A percentile compares a stretch with the other conserved stretches of the same genome.
These are phyloP conservation scores for Cylindrotheca closterium DNA, from an alignment of 108 stramenopile genomes.

Conservation along the genomic window DNA sequence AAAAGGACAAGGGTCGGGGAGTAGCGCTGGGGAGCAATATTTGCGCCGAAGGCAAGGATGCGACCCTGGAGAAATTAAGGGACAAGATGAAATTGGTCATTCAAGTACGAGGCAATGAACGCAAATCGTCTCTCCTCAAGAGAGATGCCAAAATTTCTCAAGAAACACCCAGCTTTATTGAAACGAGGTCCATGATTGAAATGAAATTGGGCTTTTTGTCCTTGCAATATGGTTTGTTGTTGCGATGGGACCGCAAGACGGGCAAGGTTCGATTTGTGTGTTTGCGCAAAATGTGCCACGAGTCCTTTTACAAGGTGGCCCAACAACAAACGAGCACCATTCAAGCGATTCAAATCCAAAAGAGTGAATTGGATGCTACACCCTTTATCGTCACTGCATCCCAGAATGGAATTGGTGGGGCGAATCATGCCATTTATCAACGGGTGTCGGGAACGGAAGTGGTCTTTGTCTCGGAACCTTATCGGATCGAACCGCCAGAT, in stretches of 20 bases:
- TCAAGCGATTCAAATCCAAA: not conserved
- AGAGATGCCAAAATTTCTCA: constrained; percentile 33
- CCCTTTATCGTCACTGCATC: not conserved
- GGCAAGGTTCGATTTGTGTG: constrained; percentile 43
- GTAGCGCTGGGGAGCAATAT: constrained; percentile 34
- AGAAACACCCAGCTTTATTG: constrained; percentile 16
- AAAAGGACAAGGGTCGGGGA: constrained; percentile 67
- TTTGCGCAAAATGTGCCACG: constrained; percentile 66
- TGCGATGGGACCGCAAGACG: constrained; percentile 49
- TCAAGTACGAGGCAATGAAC: constrained; percentile 25
- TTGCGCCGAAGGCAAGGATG: constrained; percentile 35
- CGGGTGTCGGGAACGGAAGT: not conserved
- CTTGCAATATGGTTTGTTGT: constrained; percentile 57
- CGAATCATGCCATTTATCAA: not conserved
- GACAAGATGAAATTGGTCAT: constrained; percentile 54
- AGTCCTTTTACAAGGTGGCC: constrained; percentile 58
- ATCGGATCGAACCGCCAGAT: constrained; percentile 41
- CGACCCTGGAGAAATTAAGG: constrained; percentile 42
- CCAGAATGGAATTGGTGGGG: not conserved
- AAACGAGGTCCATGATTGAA: constrained; percentile 59
- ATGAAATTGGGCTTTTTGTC: constrained; percentile 60
- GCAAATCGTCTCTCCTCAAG: constrained; percentile 33
- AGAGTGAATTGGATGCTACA: not conserved
- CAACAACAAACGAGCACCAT: constrained; percentile 1
- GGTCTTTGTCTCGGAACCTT: constrained; percentile 31